Evolutionary conservation across 352 stramenopile species (phyloP), one percentile per base, ranked within the genome.

Genomic region (Aphanomyces invadans): DNA sequence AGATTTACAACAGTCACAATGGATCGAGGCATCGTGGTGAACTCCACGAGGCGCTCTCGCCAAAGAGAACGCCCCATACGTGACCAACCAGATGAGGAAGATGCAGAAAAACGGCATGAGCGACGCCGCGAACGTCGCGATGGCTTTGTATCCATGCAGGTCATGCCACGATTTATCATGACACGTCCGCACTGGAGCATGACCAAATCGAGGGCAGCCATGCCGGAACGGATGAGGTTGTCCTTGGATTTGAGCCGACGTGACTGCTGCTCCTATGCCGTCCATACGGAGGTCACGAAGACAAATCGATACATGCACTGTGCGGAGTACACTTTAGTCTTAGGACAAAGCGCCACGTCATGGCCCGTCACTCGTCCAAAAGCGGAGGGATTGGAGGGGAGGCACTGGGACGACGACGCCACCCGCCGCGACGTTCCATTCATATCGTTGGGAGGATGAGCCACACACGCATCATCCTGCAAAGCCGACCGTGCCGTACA

Each of bases 81-180:
- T 49, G 51, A 63, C 55, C 23, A 62, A 69, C 25, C 23, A 29
- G 36, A 69, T 48, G 33, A 46, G 4, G 25, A 62, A 39, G 23
- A 63, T 33, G 9, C 46, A 63, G n/a, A 38, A 33, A 15, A 63
- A 52, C 36, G 56, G 19, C 45, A 52, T 26, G 32, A 61, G 33
- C 52, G 52, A 60, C 52, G 12, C 25, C 7, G 25, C 5, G 4
- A 60, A 32, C 19, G 52, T 60, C 9, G 52, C 25, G 15, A 21
- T 60, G 29, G 44, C 52, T 5, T 44, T 28, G 33, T 60, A 44
- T 44, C 45, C 45, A 60, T 60, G 12, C 33, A 21, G 52, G 52
- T 60, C 9, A 28, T 44, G 44, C 7, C 25, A 5, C 52, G 44
- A 32, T n/a, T n/a, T n/a, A n/a, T n/a, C n/a, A n/a, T n/a, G n/a